Evolutionary conservation across 768 basidiomycete species (phyloP).

Genomic region (Pleurotus eryngii): DNA sequence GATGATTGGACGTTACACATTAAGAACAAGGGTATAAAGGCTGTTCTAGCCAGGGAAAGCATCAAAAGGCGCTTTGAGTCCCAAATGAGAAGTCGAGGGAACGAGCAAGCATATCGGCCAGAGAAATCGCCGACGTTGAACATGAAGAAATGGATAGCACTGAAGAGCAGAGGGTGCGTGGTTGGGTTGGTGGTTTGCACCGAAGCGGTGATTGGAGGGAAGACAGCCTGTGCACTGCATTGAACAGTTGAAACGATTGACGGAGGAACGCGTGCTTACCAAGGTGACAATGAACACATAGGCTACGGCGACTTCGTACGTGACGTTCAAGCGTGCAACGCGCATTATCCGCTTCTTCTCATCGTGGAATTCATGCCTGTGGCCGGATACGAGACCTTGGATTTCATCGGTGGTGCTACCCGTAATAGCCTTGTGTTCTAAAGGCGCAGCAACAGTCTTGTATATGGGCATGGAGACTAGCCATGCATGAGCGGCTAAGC

Average conservation of each 20-base stretch:
- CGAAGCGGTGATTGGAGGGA: conserved; percentile 80
- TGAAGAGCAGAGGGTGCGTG: conserved; percentile 82
- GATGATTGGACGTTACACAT: conserved; percentile 77
- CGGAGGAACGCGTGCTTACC: conserved; percentile 38
- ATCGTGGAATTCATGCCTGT: conserved; percentile 20
- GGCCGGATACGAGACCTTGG: conserved; percentile 33
- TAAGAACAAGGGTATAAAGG: conserved; percentile 87
- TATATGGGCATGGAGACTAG: conserved; percentile 60
- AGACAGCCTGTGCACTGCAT: conserved; percentile 60
- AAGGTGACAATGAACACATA: conserved; percentile 80
- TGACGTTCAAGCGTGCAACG: conserved; percentile 60
- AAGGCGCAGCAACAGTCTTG: conserved; percentile 43
- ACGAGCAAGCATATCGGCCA: conserved; percentile 67
- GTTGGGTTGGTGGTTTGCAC: conserved; percentile 62
- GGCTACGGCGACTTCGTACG: conserved; percentile 69
- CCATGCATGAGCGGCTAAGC: conserved; percentile 52
- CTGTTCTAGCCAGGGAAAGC: conserved; percentile 64
- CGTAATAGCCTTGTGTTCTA: conserved; percentile 35
- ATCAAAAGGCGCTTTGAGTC: conserved; percentile 57
- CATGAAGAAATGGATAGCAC: conserved; percentile 69
- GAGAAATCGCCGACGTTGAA: conserved; percentile 72
- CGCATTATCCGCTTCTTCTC: conserved; percentile 43
- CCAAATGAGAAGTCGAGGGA: conserved; percentile 66
- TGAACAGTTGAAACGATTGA: neutral
- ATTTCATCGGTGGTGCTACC: conserved; percentile 27